phyloP scores from a whole-genome alignment of 768 basidiomycete species.

The Royoungia palumana region DNA sequence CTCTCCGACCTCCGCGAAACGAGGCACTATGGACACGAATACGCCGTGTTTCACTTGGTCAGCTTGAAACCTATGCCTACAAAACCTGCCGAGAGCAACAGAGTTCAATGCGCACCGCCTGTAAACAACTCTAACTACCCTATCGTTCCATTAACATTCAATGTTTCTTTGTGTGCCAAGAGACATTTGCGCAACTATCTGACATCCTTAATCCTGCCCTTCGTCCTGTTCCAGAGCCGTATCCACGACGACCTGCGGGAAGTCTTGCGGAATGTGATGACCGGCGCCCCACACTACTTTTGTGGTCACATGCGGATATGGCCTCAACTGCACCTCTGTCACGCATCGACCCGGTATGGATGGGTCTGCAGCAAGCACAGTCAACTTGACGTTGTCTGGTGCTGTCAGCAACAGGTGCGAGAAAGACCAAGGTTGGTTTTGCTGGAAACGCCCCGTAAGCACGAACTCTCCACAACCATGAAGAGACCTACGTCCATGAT shows the following conservation, averaged over 20 bases:
- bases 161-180: too few relatives aligned
- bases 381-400: slow-evolving; percentile 1
- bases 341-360: neutral
- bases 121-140: too few relatives aligned
- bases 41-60: too few relatives aligned
- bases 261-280: slow-evolving; percentile 15
- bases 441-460: slow-evolving; percentile 4
- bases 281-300: slow-evolving; percentile 3
- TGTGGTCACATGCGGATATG: neutral
- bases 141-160: too few relatives aligned
- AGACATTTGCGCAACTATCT: too few relatives aligned
- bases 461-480: neutral
- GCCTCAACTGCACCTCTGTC: neutral
- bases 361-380: slow-evolving; percentile 7
- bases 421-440: slow-evolving; percentile 20
- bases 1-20: too few relatives aligned
- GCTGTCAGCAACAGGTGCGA: neutral
- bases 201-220: too few relatives aligned
- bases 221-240: neutral
- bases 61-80: too few relatives aligned
- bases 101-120: too few relatives aligned
- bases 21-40: too few relatives aligned
- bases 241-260: slow-evolving; percentile 14
- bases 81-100: too few relatives aligned
- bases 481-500: slow-evolving; percentile 9